Evolutionary conservation across 1,139 yeast genomes (phyloP).

Genomic region (Trichomonascaceae sp.): DNA sequence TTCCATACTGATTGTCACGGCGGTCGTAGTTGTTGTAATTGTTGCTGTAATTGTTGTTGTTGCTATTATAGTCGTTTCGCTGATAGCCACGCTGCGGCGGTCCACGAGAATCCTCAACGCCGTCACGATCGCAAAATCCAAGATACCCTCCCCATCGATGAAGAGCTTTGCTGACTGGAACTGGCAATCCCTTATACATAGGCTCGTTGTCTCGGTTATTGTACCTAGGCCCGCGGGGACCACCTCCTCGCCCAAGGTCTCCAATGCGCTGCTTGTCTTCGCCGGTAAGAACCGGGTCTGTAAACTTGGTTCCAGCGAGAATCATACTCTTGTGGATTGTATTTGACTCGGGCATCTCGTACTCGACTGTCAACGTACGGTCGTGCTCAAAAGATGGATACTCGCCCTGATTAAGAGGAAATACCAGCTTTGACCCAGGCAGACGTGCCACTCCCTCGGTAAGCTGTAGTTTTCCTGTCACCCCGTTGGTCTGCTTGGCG

Average conservation of each 20-base stretch:
- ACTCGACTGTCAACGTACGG: conserved; percentile 44
- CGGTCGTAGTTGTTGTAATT: conserved; percentile 9
- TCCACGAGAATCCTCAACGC: conserved; percentile 8
- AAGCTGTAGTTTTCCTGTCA: conserved; percentile 34
- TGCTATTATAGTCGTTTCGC: conserved; percentile 11
- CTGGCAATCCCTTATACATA: conserved; percentile 9
- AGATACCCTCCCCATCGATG: conserved; percentile 13
- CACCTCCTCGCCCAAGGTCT: conserved; percentile 12
- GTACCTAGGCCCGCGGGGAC: too few relatives aligned
- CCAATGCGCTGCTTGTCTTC: conserved; percentile 56
- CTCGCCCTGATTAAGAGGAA: conserved; percentile 49
- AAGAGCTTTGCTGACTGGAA: conserved; percentile 2
- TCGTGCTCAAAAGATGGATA: conserved; percentile 41
- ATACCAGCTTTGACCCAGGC: conserved; percentile 35
- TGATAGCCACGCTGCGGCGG: conserved; percentile 3
- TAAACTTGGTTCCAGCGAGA: conserved; percentile 63
- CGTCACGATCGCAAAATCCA: conserved; percentile 13
- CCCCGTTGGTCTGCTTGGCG: conserved; percentile 17
- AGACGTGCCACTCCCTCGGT: conserved; percentile 57
- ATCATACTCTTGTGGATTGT: conserved; percentile 57
- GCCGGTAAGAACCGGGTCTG: conserved; percentile 44
- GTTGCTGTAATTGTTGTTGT: conserved; percentile 11
- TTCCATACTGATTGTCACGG: conserved; percentile 8
- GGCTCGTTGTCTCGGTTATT: conserved; percentile 13
- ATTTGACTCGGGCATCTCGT: conserved; percentile 36